Evolutionary conservation across 2,329 filamentous ascomycete genomes (phyloP), one percentile per base, ranked within the genome.

Genomic region (Sclerotinia minor): DNA sequence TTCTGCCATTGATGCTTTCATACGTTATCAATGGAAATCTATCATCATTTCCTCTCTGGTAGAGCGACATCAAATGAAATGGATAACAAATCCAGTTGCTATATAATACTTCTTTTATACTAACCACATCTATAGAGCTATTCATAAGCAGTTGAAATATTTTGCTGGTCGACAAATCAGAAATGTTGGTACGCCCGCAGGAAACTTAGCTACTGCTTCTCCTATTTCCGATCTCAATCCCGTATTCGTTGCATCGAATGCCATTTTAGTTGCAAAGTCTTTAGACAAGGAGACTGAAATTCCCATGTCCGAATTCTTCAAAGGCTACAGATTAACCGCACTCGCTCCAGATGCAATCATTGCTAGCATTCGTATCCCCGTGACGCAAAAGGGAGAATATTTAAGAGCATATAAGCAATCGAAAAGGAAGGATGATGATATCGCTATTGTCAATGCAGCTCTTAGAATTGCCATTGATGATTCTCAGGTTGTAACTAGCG

Each of bases 191-290:
- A 97, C 95, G 0, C 94, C 94, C 0, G 95, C 95, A 0, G 95
- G 95, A 54, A 99, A 98, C 75, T 80, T 99, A 44, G 94, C 91
- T 1, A 99, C 95, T 0, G 95, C 95, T 0, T 97, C 93, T 32
- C 95, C 95, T 0, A 99, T 98, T 57, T 97, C 94, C 0, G 95
- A 99, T 81, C 80, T 99, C 55, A 99, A 98, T 75, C 95, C 95
- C 0, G 92, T 97, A 0, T 89, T 99, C 63, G 91, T 97, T 77
- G 94, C 92, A 3, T 90, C 92, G 1, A 92, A 94, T 72, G 90
- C 92, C 1, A 87, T 90, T 0, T 79, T 98, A 5, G 83, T 97
- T 26, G 92, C 94, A 5, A 95, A 91, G 77, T 94, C 92, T 0
- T 80, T 90, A 5, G 84, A 83, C 0, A 83, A 89, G 72, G 91